These are phyloP conservation scores for Oryza nivara DNA, from an alignment of 176 grass and related monocot genomes.

Conservation along the genomic window DNA sequence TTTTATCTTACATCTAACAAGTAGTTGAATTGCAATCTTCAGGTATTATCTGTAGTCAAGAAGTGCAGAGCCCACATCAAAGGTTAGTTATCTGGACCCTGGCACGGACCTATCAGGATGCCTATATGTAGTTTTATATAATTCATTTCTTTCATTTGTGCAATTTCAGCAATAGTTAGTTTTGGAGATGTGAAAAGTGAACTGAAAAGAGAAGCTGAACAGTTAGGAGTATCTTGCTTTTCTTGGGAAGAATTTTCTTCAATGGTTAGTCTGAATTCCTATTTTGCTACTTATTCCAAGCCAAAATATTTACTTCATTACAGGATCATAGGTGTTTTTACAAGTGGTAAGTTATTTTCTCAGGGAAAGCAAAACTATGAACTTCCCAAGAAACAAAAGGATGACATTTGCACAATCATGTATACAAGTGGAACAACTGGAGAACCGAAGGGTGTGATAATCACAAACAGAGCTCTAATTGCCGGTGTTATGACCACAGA, in stretches of 20 bases:
- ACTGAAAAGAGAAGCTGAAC: constrained; percentile 68
- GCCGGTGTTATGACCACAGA: constrained; percentile 79
- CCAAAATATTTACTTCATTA: background rate
- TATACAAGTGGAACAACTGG: constrained; percentile 97
- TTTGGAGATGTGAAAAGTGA: constrained; percentile 68
- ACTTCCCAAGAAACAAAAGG: constrained; percentile 62
- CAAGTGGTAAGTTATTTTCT: background rate
- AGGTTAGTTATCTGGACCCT: constrained; percentile 33
- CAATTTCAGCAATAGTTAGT: constrained; percentile 73
- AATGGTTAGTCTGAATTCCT: constrained; percentile 48
- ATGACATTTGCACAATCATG: constrained; percentile 93
- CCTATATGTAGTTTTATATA: background rate
- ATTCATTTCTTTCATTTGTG: constrained; percentile 11
- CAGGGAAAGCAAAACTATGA: constrained; percentile 51
- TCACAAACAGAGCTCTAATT: constrained; percentile 77
- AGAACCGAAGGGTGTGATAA: constrained; percentile 90
- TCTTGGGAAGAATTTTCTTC: constrained; percentile 81
- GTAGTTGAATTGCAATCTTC: constrained; percentile 14
- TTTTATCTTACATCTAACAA: constrained; percentile 14
- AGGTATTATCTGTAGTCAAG: constrained; percentile 29
- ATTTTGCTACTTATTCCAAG: background rate
- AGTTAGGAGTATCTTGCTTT: constrained; percentile 72
- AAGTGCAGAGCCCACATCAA: constrained; percentile 49
- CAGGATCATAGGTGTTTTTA: background rate
- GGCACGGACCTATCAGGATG: background rate